Evolutionary conservation across 352 stramenopile species (phyloP), one percentile per base, ranked within the genome.

Genomic region (Globisporangium cederbergense): DNA sequence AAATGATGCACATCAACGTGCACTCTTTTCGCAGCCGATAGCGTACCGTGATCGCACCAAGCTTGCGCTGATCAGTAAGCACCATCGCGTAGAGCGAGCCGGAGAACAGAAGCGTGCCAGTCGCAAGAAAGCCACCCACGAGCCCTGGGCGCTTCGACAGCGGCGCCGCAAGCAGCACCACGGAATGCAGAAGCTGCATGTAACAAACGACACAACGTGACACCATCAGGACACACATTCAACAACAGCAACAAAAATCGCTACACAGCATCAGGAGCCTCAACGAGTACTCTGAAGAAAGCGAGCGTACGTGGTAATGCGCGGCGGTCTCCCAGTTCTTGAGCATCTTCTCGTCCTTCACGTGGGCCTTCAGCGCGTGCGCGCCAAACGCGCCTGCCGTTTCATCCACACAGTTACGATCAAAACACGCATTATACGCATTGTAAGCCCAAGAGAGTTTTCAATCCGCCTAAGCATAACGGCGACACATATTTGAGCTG

Each of bases 321-420:
- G 86, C 75, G 1, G 83, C 86, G 0, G 84, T 93, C 62, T 92
- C 81, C 86, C 86, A 95, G 66, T 82, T 93, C 76, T 95, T 93
- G 65, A 93, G 70, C 66, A 93, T 74, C 65, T 90, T 81, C 28
- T 83, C 81, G 57, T 95, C 83, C 63, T 79, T 89, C 36, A 93
- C 74, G 42, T 66, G 74, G 32, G 70, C 69, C 71, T 92, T 77
- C 47, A 95, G 69, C 14, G 71, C 84, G 55, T 95, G 86, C 18
- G 86, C 84, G 38, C 86, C 86, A 57, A 95, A 95, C 47, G 86
- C 83, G 7, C 84, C 86, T 95, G 57, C 18, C 10, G 8, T 20
- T 16, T n/a, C 11, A 34, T 42, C 16, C 20, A 14, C 16, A 36
- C 13, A 50, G 30, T 59, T 4, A 58, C 32, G 47, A 49, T 22